Evolutionary conservation across 805 yeast species (phyloP), one percentile per base, ranked within the genome.

Genomic region (Vanderwaltozyma yarrowii): DNA sequence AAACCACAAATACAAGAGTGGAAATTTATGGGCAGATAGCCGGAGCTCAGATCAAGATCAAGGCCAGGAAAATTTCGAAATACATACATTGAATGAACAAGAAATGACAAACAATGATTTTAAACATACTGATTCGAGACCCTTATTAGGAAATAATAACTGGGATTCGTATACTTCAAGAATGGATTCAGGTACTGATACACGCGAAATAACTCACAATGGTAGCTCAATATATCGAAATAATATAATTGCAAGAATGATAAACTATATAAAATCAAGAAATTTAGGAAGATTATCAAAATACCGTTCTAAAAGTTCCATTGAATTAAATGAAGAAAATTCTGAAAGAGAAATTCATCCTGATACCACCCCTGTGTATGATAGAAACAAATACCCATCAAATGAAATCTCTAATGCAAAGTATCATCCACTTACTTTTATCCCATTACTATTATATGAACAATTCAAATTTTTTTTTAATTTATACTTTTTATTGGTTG

Each of bases 391-490:
- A 34, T 66, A 64, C 39, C 66, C 92, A 2, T 63, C 85, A 11
- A 92, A 92, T 58, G 84, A 92, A 6, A 73, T 92, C 12, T 83
- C 95, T 33, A 92, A 92, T 61, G 97, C 98, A 17, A 89, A 88
- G 61, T 92, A 92, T 62, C 84, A 84, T 50, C 84, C 92, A 2
- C 56, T 86, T 27, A 78, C 95, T 1, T 92, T 92, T 52, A 62
- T 92, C 9, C 99, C 99, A 3, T 70, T 85, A 31, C 77, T 92
- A 38, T 70, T 92, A 23, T 94, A 83, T 60, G 96, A 89, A 58
- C 99, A 92, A 67, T 92, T 92, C 76, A 87, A 88, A 65, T 89
- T 92, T 60, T 92, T 92, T 62, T 92, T 87, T 71, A 92, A 92
- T 61, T 65, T 92, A 34, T 92, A 92, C 61, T 92, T 92, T 56